These are phyloP conservation scores for Vanrija sp. DNA, from an alignment of 1,284 basidiomycete species.

Conservation along the genomic window DNA sequence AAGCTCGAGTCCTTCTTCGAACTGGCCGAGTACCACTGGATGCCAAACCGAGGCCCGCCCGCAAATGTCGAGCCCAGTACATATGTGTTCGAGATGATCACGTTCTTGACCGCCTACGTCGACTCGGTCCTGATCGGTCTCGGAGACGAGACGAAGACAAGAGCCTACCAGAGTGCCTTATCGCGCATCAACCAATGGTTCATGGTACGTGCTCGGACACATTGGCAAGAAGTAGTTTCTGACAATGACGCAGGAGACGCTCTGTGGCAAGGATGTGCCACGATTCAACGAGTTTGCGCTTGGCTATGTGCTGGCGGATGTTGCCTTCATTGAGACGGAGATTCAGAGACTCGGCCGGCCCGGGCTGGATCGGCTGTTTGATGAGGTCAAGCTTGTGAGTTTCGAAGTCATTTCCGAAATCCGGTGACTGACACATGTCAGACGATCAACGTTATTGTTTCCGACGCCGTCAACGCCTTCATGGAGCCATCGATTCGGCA, in stretches of 20 bases:
- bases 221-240: neutral
- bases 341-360: constrained; percentile 67
- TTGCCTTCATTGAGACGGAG: constrained; percentile 78
- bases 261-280: constrained; percentile 57
- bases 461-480: constrained; percentile 71
- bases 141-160: constrained; percentile 72
- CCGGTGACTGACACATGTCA: constrained; percentile 40
- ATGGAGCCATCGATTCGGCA: constrained; percentile 69
- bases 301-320: constrained; percentile 73
- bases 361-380: constrained; percentile 70
- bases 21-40: constrained; percentile 92
- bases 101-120: constrained; percentile 94
- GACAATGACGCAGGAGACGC: constrained; percentile 27
- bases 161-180: constrained; percentile 80
- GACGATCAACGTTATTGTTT: constrained; percentile 73
- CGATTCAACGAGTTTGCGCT: constrained; percentile 85
- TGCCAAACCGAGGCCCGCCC: constrained; percentile 52
- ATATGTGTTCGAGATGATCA: constrained; percentile 91
- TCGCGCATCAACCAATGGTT: constrained; percentile 79
- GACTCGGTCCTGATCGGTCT: constrained; percentile 81
- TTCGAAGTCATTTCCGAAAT: neutral
- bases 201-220: constrained; percentile 55
- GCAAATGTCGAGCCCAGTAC: constrained; percentile 65
- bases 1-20: constrained; percentile 98
- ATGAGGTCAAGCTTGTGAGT: constrained; percentile 74